Evolutionary conservation across 78 protist species (phyloP).

Genomic region (Dictyostelium capitatum): DNA sequence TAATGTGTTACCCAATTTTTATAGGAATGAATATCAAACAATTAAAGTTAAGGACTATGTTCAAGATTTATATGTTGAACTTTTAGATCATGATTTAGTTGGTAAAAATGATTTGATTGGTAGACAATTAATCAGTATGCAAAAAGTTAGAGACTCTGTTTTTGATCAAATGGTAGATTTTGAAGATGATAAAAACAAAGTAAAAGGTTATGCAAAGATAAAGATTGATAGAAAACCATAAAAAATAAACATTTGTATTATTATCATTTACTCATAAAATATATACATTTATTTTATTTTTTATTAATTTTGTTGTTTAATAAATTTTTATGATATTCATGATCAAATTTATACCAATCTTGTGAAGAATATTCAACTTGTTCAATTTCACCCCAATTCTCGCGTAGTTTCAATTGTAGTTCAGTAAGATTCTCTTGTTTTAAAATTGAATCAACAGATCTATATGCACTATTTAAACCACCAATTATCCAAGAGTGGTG

Average conservation of each 20-base stretch:
- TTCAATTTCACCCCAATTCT: slow-evolving; percentile 46
- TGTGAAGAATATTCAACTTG: not conserved
- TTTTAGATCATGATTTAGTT: not conserved
- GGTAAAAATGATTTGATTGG: slow-evolving; percentile 17
- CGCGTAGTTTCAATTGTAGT: not conserved
- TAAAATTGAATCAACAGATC: slow-evolving; percentile 32
- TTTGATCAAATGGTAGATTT: not conserved
- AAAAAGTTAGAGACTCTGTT: not conserved
- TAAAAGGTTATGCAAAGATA: not conserved
- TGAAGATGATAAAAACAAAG: not conserved
- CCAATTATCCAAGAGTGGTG: slow-evolving; percentile 58
- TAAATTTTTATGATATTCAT: too few relatives aligned
- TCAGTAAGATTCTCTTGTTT: not conserved
- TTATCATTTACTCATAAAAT: too few relatives aligned
- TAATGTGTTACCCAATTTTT: too few relatives aligned
- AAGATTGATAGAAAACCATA: not conserved
- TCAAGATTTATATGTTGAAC: not conserved
- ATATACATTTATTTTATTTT: too few relatives aligned
- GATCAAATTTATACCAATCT: not conserved
- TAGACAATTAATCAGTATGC: not conserved
- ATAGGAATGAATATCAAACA: not conserved
- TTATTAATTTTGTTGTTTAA: too few relatives aligned
- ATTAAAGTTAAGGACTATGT: not conserved
- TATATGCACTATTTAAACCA: slow-evolving; percentile 33
- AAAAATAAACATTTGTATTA: too few relatives aligned